Conservation (phyloP, 1,284 basidiomycete species). For the Trametes versicolor region DNA sequence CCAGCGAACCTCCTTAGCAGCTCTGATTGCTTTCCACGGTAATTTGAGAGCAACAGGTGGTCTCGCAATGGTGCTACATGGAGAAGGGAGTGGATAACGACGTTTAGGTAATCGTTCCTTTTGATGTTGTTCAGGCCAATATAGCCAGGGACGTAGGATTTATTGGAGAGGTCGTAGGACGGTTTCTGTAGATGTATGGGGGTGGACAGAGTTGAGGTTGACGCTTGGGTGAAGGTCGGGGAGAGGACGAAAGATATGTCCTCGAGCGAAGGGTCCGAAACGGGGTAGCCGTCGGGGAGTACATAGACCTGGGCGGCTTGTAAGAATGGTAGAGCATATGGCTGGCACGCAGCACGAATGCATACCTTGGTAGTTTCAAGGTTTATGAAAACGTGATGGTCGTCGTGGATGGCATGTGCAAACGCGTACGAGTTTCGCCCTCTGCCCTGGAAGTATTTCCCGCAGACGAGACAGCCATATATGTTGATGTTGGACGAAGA, state of each 20-base stretch:
- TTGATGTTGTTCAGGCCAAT: conserved; percentile 99
- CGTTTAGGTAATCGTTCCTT: conserved; percentile 97
- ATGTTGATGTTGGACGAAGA: conserved; percentile 97
- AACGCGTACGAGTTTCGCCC: conserved; percentile 95
- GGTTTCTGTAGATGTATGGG: conserved; percentile 72
- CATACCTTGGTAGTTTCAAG: conserved; percentile 89
- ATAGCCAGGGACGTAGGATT: conserved; percentile 92
- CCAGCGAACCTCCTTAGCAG: conserved; percentile 88
- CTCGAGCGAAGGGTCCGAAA: conserved; percentile 94
- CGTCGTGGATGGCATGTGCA: conserved; percentile 96
- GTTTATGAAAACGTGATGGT: conserved; percentile 98
- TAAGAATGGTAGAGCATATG: conserved; percentile 23
- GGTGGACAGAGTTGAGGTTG: conserved; percentile 63
- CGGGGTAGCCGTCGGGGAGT: conserved; percentile 96
- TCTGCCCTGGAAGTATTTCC: conserved; percentile 98
- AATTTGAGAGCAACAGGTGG: conserved; percentile 83
- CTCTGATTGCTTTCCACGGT: conserved; percentile 81
- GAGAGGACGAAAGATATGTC: conserved; percentile 94
- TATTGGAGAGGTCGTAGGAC: conserved; percentile 85
- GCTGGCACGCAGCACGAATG: conserved; percentile 11
- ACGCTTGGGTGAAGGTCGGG: conserved; percentile 78
- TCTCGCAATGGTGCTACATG: conserved; percentile 93
- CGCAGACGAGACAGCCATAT: conserved; percentile 97
- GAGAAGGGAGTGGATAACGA: conserved; percentile 92
- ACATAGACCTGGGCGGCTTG: conserved; percentile 83